Evolutionary conservation across 2,329 filamentous ascomycete species (phyloP).

Genomic region (Ceratocystis smalleyi): DNA sequence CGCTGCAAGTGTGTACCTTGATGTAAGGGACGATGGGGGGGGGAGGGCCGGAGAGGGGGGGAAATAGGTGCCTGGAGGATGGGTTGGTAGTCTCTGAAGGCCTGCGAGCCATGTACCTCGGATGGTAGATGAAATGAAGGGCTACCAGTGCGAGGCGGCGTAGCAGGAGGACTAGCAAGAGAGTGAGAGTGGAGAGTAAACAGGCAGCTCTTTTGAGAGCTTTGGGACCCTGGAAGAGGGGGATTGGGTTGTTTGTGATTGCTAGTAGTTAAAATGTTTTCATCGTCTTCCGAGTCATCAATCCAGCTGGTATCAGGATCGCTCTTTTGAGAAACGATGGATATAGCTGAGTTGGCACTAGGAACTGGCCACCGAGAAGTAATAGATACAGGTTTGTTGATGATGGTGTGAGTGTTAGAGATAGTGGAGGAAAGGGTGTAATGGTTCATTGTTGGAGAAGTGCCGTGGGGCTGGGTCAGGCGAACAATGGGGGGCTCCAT

Average conservation of each 20-base stretch:
- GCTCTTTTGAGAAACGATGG: slow-evolving; percentile 12
- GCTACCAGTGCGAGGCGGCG: slow-evolving; percentile 9
- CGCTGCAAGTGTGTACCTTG: background rate
- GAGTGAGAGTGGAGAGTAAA: slow-evolving; percentile 7
- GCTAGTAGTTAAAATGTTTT: slow-evolving; percentile 18
- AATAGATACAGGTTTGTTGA: background rate
- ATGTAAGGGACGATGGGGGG: background rate
- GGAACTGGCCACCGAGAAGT: background rate
- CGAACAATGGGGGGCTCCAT: slow-evolving; percentile 14
- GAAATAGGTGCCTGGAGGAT: slow-evolving; percentile 11
- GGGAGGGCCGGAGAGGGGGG: slow-evolving; percentile 1
- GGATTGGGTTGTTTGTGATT: background rate
- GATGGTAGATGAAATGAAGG: background rate
- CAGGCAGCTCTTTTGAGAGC: background rate
- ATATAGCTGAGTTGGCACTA: background rate
- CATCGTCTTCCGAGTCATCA: slow-evolving; percentile 25
- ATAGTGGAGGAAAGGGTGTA: background rate
- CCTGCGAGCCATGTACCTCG: background rate
- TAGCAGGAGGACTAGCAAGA: slow-evolving; percentile 11
- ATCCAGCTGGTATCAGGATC: slow-evolving; percentile 26
- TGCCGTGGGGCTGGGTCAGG: slow-evolving; percentile 4
- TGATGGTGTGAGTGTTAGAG: background rate
- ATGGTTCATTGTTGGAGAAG: slow-evolving; percentile 1
- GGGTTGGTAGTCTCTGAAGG: background rate
- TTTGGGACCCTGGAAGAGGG: background rate